phyloP scores from a whole-genome alignment of 257 asterid species.

The Nicotiana obtusifolia region DNA sequence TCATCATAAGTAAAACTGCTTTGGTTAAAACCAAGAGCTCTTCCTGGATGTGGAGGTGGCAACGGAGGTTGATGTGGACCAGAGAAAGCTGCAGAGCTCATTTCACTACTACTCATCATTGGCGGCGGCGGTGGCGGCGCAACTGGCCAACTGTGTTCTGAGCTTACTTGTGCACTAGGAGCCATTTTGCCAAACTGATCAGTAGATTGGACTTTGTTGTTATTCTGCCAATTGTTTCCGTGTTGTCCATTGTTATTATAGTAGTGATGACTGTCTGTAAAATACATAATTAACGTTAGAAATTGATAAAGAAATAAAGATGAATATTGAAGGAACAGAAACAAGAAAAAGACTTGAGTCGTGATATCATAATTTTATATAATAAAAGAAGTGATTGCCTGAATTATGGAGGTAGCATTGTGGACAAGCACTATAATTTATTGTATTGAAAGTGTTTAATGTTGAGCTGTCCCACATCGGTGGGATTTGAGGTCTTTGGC shows the following conservation, averaged over 20 bases:
- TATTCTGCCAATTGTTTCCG: conserved; percentile 33
- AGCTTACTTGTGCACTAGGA: conserved; percentile 49
- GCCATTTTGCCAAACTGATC: conserved; percentile 49
- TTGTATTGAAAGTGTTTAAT: neutral
- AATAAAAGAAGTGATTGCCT: neutral
- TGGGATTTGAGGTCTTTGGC: too few relatives aligned
- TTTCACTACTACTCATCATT: conserved; percentile 51
- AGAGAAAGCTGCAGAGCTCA: conserved; percentile 53
- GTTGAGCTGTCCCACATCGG: too few relatives aligned
- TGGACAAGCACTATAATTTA: neutral
- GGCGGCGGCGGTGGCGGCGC: conserved; percentile 86
- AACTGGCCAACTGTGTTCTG: conserved; percentile 58
- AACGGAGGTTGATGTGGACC: conserved; percentile 38
- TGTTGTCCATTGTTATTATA: conserved; percentile 28
- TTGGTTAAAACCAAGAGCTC: conserved; percentile 42
- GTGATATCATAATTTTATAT: neutral
- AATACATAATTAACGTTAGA: neutral
- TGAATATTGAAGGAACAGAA: neutral
- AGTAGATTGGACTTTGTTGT: conserved; percentile 18
- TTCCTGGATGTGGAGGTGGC: conserved; percentile 47
- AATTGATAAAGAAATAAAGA: neutral
- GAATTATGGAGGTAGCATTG: neutral
- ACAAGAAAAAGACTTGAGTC: neutral
- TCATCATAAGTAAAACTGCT: conserved; percentile 48
- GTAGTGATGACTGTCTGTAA: conserved; percentile 21